A percentile compares a stretch with the other conserved stretches of the same genome.
Conservation (phyloP, 1,139 yeast species). For the Diutina sp. region DNA sequence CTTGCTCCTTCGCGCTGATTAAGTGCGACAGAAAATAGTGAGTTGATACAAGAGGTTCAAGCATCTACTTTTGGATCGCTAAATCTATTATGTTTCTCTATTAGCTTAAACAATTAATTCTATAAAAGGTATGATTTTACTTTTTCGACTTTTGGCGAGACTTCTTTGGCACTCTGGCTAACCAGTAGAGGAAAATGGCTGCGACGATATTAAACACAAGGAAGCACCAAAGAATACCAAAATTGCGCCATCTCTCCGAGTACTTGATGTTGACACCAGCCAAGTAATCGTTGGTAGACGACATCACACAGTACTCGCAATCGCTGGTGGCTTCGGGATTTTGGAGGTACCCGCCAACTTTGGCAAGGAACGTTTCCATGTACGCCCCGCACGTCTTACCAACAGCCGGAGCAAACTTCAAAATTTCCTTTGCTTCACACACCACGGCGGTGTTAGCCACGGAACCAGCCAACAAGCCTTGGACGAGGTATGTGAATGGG, state of each 20-base stretch:
- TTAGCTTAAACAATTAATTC: too few relatives aligned
- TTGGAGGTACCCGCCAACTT: constrained; percentile 38
- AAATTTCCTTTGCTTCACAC: not conserved
- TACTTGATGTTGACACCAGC: constrained; percentile 25
- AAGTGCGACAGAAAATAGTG: too few relatives aligned
- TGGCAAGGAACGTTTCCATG: constrained; percentile 30
- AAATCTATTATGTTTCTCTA: too few relatives aligned
- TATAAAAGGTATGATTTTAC: not conserved
- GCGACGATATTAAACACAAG: constrained; percentile 39
- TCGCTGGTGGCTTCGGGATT: constrained; percentile 25
- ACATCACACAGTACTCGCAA: constrained; percentile 41
- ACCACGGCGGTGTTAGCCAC: not conserved
- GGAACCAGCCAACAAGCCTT: not conserved
- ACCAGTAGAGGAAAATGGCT: constrained; percentile 52
- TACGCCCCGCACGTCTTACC: constrained; percentile 62
- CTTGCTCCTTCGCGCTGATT: too few relatives aligned
- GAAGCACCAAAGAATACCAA: constrained; percentile 35
- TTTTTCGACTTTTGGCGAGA: constrained; percentile 4
- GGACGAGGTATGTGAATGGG: constrained; percentile 51
- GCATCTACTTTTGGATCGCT: too few relatives aligned
- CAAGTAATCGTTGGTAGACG: constrained; percentile 40
- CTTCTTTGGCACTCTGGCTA: constrained; percentile 62
- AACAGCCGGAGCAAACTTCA: constrained; percentile 15
- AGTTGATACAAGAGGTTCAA: too few relatives aligned
- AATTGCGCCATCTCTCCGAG: constrained; percentile 53